Evolutionary conservation across 805 yeast species (phyloP), one percentile per base, ranked within the genome.

Genomic region (Blastobotrys chiropterorum): DNA sequence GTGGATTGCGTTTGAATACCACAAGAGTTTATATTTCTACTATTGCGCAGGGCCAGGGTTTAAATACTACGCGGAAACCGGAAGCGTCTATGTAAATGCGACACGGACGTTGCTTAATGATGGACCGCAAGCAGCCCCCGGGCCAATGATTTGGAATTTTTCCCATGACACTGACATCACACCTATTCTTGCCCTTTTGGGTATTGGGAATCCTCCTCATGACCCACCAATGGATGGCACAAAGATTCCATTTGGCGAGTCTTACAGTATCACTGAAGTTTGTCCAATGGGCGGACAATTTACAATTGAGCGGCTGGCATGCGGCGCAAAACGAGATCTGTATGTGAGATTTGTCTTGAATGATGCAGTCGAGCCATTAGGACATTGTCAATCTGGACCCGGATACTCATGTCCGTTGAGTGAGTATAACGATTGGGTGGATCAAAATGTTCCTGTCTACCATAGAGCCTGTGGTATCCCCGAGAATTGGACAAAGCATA

Each of bases 251-350:
- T 79, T 79, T 66, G 72, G 73, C 48, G 67, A 74, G 53, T 67
- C 72, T 13, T 83, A 75, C 70, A 74, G 71, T 62, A 71, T 68
- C 55, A 67, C 73, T 4, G 78, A 80, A 58, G 63, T 79, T 44
- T 72, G 73, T 21, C 86, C 85, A 49, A 77, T 77, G 81, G 85
- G 82, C 38, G 82, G 78, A 2, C 70, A 80, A 54, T 59, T 79
- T 16, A 68, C 77, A 31, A 61, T 77, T 21, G 85, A 81, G 66
- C 71, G 80, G 56, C 64, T 77, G 51, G 62, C 62, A 49, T 79
- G 83, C 63, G 17, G 21, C 11, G 26, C 4, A 3, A 45, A 17
- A 11, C n/a, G n/a, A n/a, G 44, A 17, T 8, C n/a, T 17, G n/a
- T 80, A 67, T 59, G 79, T 79, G 16, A 73, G 83, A 59, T 67